Evolutionary conservation across 768 basidiomycete species (phyloP), one percentile per base, ranked within the genome.

Genomic region (Panus rudis): DNA sequence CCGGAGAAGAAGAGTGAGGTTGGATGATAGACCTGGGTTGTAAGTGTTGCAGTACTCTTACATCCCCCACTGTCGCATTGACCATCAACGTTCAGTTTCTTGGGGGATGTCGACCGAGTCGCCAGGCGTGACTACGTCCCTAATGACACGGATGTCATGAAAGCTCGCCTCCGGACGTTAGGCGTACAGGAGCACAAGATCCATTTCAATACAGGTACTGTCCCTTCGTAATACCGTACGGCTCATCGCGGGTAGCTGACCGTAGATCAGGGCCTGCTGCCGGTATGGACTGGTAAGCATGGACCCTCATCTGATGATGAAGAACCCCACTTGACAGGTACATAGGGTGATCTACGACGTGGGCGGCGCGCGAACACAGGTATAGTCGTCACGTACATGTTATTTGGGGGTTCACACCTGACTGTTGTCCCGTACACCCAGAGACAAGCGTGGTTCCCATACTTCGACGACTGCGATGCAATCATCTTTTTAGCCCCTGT

Each of bases 401-500:
- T 2, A 21, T 20, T 22, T 30, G 21, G 12, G 13, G 5, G 26
- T 17, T 31, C n/a, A 22, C 24, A 17, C 17, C 16, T 37, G 16
- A 33, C 25, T 22, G 1, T 22, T 20, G 8, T 13, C 6, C n/a
- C n/a, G n/a, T n/a, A n/a, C n/a, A n/a, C n/a, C 3, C 27, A 57
- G 53, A 52, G 54, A 54, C 79, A 74, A 78, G 48, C 72, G 66
- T 91, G 88, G 87, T 81, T 79, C 59, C 78, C 84, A 3, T 89
- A 81, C 61, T 89, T 90, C 48, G 85, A 89, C 52, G 85, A 88
- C 60, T 76, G 84, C 47, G 78, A 87, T 63, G 80, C 87, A 1
- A 88, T 91, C 61, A 91, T 92, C 55, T 91, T 91, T 66, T 76
- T 92, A 32, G 84, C 82, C 60, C 68, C 71, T 49, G 79, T 91